Conservation (phyloP, 1,284 basidiomycete genomes). For the Ganoderma lucidum region DNA sequence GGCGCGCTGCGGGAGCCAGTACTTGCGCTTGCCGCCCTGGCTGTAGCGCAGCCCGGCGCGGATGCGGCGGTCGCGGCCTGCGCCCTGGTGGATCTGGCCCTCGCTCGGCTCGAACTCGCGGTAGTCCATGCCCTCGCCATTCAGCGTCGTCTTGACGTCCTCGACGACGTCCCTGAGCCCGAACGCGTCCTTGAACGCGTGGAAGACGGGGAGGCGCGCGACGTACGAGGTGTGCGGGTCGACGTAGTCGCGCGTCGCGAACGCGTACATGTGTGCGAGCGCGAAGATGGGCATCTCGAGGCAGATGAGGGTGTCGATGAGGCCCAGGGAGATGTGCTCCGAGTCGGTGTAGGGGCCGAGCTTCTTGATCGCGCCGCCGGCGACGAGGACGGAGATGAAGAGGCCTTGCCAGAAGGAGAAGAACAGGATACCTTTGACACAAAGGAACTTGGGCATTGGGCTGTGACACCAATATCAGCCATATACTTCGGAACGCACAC, state of each 20-base stretch:
- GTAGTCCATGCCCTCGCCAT: slow-evolving; percentile 93
- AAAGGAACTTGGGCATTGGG: slow-evolving; percentile 93
- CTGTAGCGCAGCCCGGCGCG: slow-evolving; percentile 91
- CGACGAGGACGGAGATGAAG: slow-evolving; percentile 88
- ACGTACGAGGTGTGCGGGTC: slow-evolving; percentile 72
- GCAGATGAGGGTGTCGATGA: slow-evolving; percentile 92
- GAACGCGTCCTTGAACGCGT: slow-evolving; percentile 90
- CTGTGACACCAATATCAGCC: slow-evolving; percentile 43
- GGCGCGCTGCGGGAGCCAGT: slow-evolving; percentile 84
- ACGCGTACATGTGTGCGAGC: slow-evolving; percentile 91
- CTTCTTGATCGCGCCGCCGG: slow-evolving; percentile 76
- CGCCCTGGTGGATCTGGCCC: slow-evolving; percentile 89
- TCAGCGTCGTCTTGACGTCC: slow-evolving; percentile 85
- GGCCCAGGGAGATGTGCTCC: slow-evolving; percentile 91
- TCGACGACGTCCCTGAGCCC: slow-evolving; percentile 89
- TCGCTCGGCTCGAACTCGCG: slow-evolving; percentile 96
- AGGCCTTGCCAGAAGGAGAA: slow-evolving; percentile 99
- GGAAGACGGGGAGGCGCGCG: slow-evolving; percentile 87
- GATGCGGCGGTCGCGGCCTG: slow-evolving; percentile 84
- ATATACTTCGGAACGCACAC: not conserved
- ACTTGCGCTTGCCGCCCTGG: slow-evolving; percentile 87
- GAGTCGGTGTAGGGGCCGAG: slow-evolving; percentile 89
- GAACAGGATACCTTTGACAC: slow-evolving; percentile 97
- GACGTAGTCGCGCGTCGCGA: slow-evolving; percentile 86
- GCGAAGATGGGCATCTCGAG: slow-evolving; percentile 99